A percentile compares a stretch with the other conserved stretches of the same genome.
phyloP scores from a whole-genome alignment of 805 yeast species.

The Ogataea nakhonphanomensis region DNA sequence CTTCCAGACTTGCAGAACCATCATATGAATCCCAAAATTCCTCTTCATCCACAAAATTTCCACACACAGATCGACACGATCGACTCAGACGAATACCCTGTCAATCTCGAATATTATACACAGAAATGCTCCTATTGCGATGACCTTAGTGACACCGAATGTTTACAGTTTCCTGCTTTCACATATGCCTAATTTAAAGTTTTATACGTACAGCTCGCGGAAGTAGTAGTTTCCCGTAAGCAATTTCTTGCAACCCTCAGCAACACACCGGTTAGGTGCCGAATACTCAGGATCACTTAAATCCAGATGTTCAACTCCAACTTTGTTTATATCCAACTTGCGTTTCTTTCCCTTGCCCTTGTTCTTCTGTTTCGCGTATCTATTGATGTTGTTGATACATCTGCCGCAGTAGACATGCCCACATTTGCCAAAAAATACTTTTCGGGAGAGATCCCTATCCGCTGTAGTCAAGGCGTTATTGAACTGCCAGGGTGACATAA shows the following conservation, averaged over 20 bases:
- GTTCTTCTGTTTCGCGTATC: conserved; percentile 23
- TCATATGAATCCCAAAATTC: conserved; percentile 22
- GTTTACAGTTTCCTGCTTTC: conserved; percentile 10
- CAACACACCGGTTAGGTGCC: conserved; percentile 62
- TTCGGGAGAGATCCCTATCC: conserved; percentile 59
- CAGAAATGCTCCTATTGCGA: conserved; percentile 23
- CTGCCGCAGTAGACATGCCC: conserved; percentile 88
- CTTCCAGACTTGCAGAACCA: conserved; percentile 11
- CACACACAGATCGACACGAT: conserved; percentile 18
- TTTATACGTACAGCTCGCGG: conserved; percentile 48
- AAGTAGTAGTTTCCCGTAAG: conserved; percentile 49
- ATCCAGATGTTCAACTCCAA: conserved; percentile 26
- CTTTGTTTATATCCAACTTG: conserved; percentile 12
- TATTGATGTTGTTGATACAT: conserved; percentile 67
- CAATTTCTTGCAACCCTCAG: conserved; percentile 41
- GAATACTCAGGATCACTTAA: conserved; percentile 40
- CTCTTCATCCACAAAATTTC: conserved; percentile 15
- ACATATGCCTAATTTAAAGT: conserved; percentile 11
- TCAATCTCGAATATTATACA: conserved; percentile 24
- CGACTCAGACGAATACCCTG: conserved; percentile 23
- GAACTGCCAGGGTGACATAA: conserved; percentile 65
- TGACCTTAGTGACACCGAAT: conserved; percentile 4
- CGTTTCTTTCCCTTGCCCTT: conserved; percentile 24
- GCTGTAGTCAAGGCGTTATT: conserved; percentile 43
- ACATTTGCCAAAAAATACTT: conserved; percentile 65